phyloP scores from a whole-genome alignment of 495 filamentous ascomycete species.

The Aspergillus kassunensis region DNA sequence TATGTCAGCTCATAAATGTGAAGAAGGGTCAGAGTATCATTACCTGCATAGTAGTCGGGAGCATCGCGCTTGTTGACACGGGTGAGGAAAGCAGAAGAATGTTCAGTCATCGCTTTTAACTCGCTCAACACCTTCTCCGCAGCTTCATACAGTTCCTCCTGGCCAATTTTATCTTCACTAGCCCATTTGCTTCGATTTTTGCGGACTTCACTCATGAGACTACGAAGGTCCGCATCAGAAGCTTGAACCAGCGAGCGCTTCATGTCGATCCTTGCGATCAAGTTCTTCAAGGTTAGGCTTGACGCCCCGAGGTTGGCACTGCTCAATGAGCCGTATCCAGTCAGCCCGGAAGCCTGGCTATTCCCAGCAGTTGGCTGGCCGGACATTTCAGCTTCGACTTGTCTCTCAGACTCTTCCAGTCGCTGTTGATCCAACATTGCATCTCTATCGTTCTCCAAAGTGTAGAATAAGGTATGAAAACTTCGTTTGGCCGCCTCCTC shows the following conservation, averaged over 20 bases:
- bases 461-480: constrained; percentile 90
- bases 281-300: constrained; percentile 92
- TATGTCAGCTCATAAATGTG: background rate
- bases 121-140: constrained; percentile 94
- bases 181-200: constrained; percentile 99
- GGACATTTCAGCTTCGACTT: constrained; percentile 88
- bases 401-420: constrained; percentile 91
- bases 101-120: constrained; percentile 93
- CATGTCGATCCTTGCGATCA: constrained; percentile 91
- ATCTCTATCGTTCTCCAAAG: constrained; percentile 87
- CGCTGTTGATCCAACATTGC: constrained; percentile 98
- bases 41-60: constrained; percentile 88
- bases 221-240: constrained; percentile 86
- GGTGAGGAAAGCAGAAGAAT: constrained; percentile 88
- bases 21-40: constrained; percentile 25
- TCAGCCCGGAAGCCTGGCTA: constrained; percentile 43
- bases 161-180: constrained; percentile 91
- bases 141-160: constrained; percentile 97
- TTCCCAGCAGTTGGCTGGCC: constrained; percentile 55
- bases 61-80: constrained; percentile 95
- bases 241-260: constrained; percentile 83
- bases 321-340: constrained; percentile 78
- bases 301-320: constrained; percentile 93
- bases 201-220: constrained; percentile 90
- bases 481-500: constrained; percentile 85